Conservation (phyloP, 805 yeast genomes). For the Metschnikowia orientalis region DNA sequence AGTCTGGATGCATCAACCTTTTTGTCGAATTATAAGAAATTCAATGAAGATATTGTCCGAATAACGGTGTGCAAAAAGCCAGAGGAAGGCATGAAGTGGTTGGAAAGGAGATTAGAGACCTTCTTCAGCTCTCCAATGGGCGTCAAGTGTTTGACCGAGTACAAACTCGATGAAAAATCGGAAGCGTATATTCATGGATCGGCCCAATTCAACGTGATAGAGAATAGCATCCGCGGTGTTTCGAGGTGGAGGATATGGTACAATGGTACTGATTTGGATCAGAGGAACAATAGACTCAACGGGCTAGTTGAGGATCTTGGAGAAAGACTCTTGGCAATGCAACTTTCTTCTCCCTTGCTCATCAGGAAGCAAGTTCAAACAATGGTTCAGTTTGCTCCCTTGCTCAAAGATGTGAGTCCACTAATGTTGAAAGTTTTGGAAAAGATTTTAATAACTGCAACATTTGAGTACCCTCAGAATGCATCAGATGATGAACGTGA, state of each 20-base stretch:
- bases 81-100: slow-evolving; percentile 75
- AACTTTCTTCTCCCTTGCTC: slow-evolving; percentile 73
- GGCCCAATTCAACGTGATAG: slow-evolving; percentile 81
- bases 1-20: slow-evolving; percentile 74
- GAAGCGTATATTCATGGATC: slow-evolving; percentile 72
- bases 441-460: slow-evolving; percentile 76
- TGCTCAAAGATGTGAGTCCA: slow-evolving; percentile 69
- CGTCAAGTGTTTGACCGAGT: slow-evolving; percentile 51
- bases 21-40: slow-evolving; percentile 71
- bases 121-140: slow-evolving; percentile 75
- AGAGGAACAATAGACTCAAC: slow-evolving; percentile 47
- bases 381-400: slow-evolving; percentile 88
- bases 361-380: slow-evolving; percentile 86
- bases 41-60: slow-evolving; percentile 87
- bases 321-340: slow-evolving; percentile 68
- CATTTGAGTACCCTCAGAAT: slow-evolving; percentile 69
- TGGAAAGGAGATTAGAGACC: slow-evolving; percentile 63
- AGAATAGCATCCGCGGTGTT: slow-evolving; percentile 86
- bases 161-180: slow-evolving; percentile 51
- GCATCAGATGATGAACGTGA: slow-evolving; percentile 73
- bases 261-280: slow-evolving; percentile 49
- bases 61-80: slow-evolving; percentile 83
- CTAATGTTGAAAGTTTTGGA: slow-evolving; percentile 82
- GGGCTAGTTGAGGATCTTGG: slow-evolving; percentile 65
- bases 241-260: slow-evolving; percentile 97